A percentile compares a stretch with the other conserved stretches of the same genome.
These are phyloP conservation scores for Ophiorrhiza pumila DNA, from an alignment of 257 asterid species.

Conservation along the genomic window DNA sequence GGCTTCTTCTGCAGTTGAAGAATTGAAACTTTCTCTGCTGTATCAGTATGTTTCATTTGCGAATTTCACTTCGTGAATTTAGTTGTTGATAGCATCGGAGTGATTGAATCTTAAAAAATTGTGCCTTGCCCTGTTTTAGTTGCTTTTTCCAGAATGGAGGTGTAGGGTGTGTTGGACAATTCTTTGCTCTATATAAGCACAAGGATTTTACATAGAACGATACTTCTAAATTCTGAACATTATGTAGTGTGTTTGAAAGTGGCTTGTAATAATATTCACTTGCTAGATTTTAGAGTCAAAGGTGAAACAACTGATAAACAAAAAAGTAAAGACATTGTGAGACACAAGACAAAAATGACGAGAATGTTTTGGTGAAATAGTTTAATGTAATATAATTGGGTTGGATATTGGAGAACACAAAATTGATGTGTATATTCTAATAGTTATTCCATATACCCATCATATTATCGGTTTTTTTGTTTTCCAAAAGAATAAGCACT, in stretches of 20 bases:
- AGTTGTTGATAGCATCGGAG: not conserved
- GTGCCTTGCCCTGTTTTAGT: not conserved
- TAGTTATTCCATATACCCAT: not conserved
- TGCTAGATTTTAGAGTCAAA: not conserved
- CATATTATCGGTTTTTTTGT: not conserved
- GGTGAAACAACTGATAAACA: not conserved
- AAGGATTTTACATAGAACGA: too few species aligned
- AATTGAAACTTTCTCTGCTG: conserved; percentile 53
- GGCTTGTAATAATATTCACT: not conserved
- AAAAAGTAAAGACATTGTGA: not conserved
- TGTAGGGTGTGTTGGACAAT: not conserved
- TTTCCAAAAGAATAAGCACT: not conserved
- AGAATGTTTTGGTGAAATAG: not conserved
- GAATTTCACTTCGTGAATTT: not conserved
- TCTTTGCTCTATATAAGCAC: not conserved
- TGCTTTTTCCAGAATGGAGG: not conserved
- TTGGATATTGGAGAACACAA: not conserved
- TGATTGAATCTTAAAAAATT: not conserved
- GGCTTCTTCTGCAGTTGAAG: conserved; percentile 64
- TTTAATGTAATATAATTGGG: not conserved
- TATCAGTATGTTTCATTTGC: conserved; percentile 58
- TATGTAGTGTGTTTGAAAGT: not conserved
- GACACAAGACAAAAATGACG: not conserved
- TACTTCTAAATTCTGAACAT: not conserved
- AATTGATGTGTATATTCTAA: not conserved